Base-by-base conservation (phyloP, 192 early-diverging fungal genomes). In the Coemansia asiatica region DNA sequence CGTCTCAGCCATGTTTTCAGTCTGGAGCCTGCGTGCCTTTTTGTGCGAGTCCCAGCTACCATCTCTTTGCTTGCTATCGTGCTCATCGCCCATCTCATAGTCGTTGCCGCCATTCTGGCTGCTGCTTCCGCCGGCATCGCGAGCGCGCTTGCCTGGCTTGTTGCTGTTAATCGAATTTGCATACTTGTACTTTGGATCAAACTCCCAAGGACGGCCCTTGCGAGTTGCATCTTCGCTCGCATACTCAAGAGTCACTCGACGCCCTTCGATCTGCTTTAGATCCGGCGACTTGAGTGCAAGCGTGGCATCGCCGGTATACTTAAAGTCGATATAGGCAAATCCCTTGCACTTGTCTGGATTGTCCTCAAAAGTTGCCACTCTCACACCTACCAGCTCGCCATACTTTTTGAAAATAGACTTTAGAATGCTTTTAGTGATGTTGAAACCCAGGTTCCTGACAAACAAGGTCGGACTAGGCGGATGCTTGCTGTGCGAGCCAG, bases 281-380 rank as follows among this genome's bases (percentile, higher is more conserved):
- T 86, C 74, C 3, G 81, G 74, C 18, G 85, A 76, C 61, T 82
- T 83, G 64, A 91, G 61, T 6, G 90, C 90, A 44, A 82, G 76
- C 23, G 87, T 86, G 2, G 90, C 87, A 28, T 83, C 85, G 40
- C 86, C 90, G 0, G 85, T 82, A 31, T 69, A 75, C 61, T 80
- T 83, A 47, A 84, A 91, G 54, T 91, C 89, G 60, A 91, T 78
- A 61, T 91, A 91, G 1, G 75, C 89, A 63, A 91, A 91, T 21
- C 90, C 90, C 77, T 89, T 90, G 83, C 88, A 90, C 67, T 89
- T 90, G 63, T 88, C 87, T 49, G 83, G 74, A 36, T 81, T 83
- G 63, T 91, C 90, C 63, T 91, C 85, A 58, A 91, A 91, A 1
- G 89, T 88, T 1, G 86, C 88, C 57, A 91, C 61, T 18, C 89